Percentiles rank a stretch among this genome's conserved stretches.
Evolutionary conservation across 2,329 filamentous ascomycete species (phyloP).

Genomic region (Alternaria atra): DNA sequence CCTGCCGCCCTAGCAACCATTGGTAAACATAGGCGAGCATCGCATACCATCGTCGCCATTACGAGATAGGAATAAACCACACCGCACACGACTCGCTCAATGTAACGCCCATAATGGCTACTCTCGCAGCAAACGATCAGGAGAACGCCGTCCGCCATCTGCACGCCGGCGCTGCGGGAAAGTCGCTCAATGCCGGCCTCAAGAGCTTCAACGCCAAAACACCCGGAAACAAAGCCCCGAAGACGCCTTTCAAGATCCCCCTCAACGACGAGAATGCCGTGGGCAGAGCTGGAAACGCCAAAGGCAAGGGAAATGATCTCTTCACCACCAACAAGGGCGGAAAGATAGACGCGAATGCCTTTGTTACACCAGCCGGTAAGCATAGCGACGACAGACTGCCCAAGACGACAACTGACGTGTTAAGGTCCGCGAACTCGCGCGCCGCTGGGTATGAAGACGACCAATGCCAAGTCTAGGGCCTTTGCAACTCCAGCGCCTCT

Average conservation of each 20-base stretch:
- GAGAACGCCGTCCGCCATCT: constrained; percentile 84
- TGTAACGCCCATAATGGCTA: constrained; percentile 63
- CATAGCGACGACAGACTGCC: constrained; percentile 4
- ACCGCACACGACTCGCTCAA: constrained; percentile 34
- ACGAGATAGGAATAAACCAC: constrained; percentile 15
- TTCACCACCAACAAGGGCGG: constrained; percentile 61
- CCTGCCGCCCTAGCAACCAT: constrained; percentile 35
- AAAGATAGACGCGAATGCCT: constrained; percentile 67
- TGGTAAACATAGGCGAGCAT: constrained; percentile 36
- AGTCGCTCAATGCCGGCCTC: constrained; percentile 73
- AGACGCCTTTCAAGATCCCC: constrained; percentile 81
- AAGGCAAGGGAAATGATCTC: constrained; percentile 66
- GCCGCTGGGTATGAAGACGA: constrained; percentile 92
- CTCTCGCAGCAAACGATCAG: constrained; percentile 79
- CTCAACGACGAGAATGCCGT: constrained; percentile 88
- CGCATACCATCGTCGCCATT: constrained; percentile 6
- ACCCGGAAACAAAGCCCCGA: constrained; percentile 76
- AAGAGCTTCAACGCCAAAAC: constrained; percentile 77
- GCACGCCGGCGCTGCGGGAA: constrained; percentile 74
- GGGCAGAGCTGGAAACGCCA: constrained; percentile 68
- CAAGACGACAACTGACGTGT: constrained; percentile 14
- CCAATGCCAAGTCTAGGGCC: constrained; percentile 83
- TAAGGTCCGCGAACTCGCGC: constrained; percentile 68
- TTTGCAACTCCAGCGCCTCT: constrained; percentile 73
- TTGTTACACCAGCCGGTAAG: constrained; percentile 82